Conservation (phyloP, 2,329 filamentous ascomycete species). For the Hortaea werneckii region DNA sequence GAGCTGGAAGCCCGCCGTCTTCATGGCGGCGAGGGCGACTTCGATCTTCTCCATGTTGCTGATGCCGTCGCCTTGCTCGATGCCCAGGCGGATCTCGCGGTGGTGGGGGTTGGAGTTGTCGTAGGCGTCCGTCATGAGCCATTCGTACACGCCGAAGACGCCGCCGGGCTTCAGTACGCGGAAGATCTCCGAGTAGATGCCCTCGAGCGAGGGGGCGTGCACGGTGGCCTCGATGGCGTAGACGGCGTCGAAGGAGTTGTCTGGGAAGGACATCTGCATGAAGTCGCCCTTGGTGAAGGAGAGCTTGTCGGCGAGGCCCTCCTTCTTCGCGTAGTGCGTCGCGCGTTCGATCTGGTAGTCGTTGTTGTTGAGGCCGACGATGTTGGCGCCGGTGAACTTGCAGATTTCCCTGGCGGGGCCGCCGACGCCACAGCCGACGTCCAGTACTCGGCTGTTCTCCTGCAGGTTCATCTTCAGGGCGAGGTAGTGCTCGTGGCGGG, state of each 20-base stretch:
- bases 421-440: constrained; percentile 94
- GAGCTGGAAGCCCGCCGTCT: constrained; percentile 77
- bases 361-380: constrained; percentile 96
- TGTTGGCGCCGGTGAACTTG: constrained; percentile 83
- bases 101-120: constrained; percentile 81
- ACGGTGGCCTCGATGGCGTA: constrained; percentile 97
- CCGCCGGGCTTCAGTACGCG: constrained; percentile 93
- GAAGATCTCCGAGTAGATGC: constrained; percentile 90
- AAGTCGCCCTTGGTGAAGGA: constrained; percentile 92
- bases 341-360: constrained; percentile 97
- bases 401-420: constrained; percentile 92
- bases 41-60: constrained; percentile 90
- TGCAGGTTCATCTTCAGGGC: constrained; percentile 79
- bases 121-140: constrained; percentile 96
- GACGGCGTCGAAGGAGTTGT: constrained; percentile 85
- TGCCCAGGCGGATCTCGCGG: constrained; percentile 82
- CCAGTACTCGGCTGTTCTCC: constrained; percentile 79
- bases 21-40: constrained; percentile 73
- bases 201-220: constrained; percentile 81
- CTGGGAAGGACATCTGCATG: constrained; percentile 96
- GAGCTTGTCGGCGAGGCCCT: constrained; percentile 69
- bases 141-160: constrained; percentile 94
- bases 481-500: constrained; percentile 95
- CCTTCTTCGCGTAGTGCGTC: constrained; percentile 71
- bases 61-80: constrained; percentile 93